Conservation (phyloP, 2,329 filamentous ascomycete genomes). For the Exutisphaerella laricina region DNA sequence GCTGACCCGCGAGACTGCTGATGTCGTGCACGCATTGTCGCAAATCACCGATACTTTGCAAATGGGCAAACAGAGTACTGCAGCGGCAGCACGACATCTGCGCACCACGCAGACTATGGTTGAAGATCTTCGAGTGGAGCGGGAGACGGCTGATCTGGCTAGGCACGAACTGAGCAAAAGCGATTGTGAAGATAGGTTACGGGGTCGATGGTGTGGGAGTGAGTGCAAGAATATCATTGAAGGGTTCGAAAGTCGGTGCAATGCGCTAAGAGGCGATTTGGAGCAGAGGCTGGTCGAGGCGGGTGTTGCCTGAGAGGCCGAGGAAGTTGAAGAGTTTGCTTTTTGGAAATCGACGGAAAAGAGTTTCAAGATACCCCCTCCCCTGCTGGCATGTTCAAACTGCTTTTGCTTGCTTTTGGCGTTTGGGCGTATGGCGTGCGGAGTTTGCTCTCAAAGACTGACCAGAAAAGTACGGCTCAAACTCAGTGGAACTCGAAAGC, state of each 20-base stretch:
- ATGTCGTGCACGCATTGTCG: constrained; percentile 73
- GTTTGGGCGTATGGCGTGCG: too few relatives aligned
- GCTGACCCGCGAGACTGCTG: constrained; percentile 59
- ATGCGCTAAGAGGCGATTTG: constrained; percentile 59
- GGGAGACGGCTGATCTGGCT: constrained; percentile 75
- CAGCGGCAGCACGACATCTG: constrained; percentile 71
- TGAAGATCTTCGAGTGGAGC: constrained; percentile 75
- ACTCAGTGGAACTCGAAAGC: too few relatives aligned
- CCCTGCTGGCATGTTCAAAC: too few relatives aligned
- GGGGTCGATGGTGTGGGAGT: constrained; percentile 71
- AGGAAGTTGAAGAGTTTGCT: too few relatives aligned
- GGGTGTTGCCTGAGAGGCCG: too few relatives aligned
- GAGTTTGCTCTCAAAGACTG: too few relatives aligned
- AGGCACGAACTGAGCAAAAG: constrained; percentile 74
- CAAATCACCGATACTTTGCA: constrained; percentile 87
- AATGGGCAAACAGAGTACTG: constrained; percentile 85
- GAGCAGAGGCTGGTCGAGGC: constrained; percentile 7
- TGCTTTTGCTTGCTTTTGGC: too few relatives aligned
- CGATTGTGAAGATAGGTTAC: constrained; percentile 72
- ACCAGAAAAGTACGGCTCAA: too few relatives aligned
- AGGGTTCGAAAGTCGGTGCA: constrained; percentile 87
- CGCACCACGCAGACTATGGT: constrained; percentile 80
- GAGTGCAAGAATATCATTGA: constrained; percentile 84
- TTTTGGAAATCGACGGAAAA: too few relatives aligned
- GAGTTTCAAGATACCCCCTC: too few relatives aligned